Evolutionary conservation across 768 basidiomycete species (phyloP).

Genomic region (Tulasnella sp.): DNA sequence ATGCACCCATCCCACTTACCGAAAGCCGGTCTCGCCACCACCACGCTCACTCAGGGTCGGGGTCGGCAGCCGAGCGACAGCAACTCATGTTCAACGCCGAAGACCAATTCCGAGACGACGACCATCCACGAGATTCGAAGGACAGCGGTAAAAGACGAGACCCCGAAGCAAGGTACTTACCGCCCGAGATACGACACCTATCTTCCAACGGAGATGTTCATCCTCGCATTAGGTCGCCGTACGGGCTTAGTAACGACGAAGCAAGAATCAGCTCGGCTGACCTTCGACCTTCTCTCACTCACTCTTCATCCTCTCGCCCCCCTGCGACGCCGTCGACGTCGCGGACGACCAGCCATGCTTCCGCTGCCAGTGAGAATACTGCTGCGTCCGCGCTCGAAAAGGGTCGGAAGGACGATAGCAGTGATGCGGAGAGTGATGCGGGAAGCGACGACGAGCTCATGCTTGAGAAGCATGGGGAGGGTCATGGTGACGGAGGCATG

Average conservation of each 20-base stretch:
- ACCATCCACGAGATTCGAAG: constrained; percentile 5
- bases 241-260: constrained; percentile 12
- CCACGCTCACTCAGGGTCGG: not conserved
- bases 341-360: not conserved
- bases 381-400: constrained; percentile 16
- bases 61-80: constrained; percentile 33
- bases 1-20: constrained; percentile 22
- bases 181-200: constrained; percentile 5
- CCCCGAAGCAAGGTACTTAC: constrained; percentile 13
- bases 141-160: constrained; percentile 2
- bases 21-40: constrained; percentile 1
- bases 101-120: constrained; percentile 25
- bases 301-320: constrained; percentile 4
- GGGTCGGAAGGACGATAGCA: constrained; percentile 9
- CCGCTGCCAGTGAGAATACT: not conserved
- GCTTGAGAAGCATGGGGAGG: constrained; percentile 18
- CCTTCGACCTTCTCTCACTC: not conserved
- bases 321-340: not conserved
- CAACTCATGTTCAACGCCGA: constrained; percentile 34
- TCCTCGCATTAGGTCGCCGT: constrained; percentile 20
- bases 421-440: constrained; percentile 19
- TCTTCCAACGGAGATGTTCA: constrained; percentile 20
- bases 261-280: constrained; percentile 4
- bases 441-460: not conserved
- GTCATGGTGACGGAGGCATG: constrained; percentile 45